Base-by-base conservation (phyloP, 805 yeast genomes). In the Sugiyamaella americana region DNA sequence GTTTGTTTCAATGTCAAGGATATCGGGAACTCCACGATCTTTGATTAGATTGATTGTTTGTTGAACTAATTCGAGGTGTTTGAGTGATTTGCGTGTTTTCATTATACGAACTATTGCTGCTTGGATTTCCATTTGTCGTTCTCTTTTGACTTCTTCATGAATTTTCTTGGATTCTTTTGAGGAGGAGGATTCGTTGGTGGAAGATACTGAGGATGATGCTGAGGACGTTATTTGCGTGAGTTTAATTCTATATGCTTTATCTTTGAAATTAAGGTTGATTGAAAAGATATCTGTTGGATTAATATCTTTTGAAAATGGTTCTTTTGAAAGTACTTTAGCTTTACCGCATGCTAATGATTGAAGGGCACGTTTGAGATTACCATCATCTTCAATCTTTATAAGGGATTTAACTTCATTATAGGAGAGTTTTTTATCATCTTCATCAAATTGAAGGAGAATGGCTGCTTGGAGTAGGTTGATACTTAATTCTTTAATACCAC, bases 21-120 rank as follows among this genome's bases (percentile, higher is more conserved):
- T 41, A 17, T 58, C 56, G 17, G 59, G 49, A 11, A 53, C 46
- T 8, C 68, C 68, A 17, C 65, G 48, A n/a, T 40, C 46, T 48
- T 58, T 56, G n/a, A 60, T 57, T 40, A 46, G 50, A 8, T 58
- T 59, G 24, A 61, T 51, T 1, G 56, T 54, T 50, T 57, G 52
- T 40, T 48, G 52, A 4, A 63, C 52, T 2, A 63, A 54, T 18
- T 63, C 65, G 5, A 43, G 50, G 39, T 63, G 66, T 16, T 43
- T 42, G 30, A 62, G 36, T 19, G 44, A 42, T 44, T 55, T 50
- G 5, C 54, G 42, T 8, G 61, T 46, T 52, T 63, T 63, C 65
- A 63, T 59, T 37, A 63, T 53, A 2, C 67, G 53, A n/a, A 59
- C 50, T 8, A 63, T 51, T 1, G 62, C 57, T 6, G 66, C 67